These are phyloP conservation scores for Parathielavia appendiculata DNA, from an alignment of 495 filamentous ascomycete genomes.

Conservation along the genomic window DNA sequence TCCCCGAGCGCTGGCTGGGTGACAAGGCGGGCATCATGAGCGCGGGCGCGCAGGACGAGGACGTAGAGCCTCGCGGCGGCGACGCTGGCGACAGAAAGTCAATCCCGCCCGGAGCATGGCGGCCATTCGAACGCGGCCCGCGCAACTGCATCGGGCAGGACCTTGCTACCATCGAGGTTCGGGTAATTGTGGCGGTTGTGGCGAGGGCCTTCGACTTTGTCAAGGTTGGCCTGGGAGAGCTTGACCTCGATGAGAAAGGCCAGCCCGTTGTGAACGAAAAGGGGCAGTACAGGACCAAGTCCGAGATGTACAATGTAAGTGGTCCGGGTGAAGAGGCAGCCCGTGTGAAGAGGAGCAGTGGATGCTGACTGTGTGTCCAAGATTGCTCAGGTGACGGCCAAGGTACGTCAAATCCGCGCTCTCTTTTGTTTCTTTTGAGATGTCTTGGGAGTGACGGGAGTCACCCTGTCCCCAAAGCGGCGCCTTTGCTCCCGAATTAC, in stretches of 20 bases:
- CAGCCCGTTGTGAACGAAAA: slow-evolving; percentile 33
- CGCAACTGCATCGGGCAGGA: slow-evolving; percentile 55
- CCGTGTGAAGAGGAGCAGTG: not conserved
- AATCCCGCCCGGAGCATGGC: slow-evolving; percentile 42
- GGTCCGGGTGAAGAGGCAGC: not conserved
- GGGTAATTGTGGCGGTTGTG: slow-evolving; percentile 36
- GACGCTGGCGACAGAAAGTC: slow-evolving; percentile 10
- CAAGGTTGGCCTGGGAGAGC: slow-evolving; percentile 44
- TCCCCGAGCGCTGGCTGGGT: slow-evolving; percentile 59
- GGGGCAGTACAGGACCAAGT: slow-evolving; percentile 39
- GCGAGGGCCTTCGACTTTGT: slow-evolving; percentile 40
- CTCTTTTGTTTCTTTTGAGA: too few species aligned
- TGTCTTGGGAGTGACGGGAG: too few species aligned
- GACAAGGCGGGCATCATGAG: slow-evolving; percentile 31
- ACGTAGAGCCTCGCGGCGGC: slow-evolving; percentile 25
- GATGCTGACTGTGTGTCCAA: slow-evolving; percentile 12
- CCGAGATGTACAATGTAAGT: slow-evolving; percentile 46
- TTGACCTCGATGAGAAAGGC: slow-evolving; percentile 35
- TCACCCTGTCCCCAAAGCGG: too few species aligned
- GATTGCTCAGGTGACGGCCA: slow-evolving; percentile 35
- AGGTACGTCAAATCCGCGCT: too few species aligned
- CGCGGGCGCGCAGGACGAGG: slow-evolving; percentile 16
- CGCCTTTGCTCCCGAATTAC: too few species aligned
- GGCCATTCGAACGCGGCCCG: slow-evolving; percentile 53
- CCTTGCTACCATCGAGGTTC: slow-evolving; percentile 44